Conservation (phyloP, 129 eudicot species). For the Lactuca saligna region DNA sequence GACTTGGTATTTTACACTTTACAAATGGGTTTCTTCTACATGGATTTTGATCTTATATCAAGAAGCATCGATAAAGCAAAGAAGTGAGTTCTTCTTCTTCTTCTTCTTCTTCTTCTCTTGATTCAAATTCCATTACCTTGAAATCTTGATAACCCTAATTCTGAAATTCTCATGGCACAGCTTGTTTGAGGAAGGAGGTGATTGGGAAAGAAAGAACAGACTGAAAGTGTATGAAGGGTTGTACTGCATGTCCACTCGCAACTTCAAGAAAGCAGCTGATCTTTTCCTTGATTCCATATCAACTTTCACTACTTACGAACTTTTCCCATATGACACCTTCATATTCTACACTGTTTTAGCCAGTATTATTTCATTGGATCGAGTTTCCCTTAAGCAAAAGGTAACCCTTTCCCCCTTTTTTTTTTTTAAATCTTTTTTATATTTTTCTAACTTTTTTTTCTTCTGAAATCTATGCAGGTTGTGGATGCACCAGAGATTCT, state of each 20-base stretch:
- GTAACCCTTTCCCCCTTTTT: slow-evolving; percentile 24
- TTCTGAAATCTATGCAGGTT: slow-evolving; percentile 35
- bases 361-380: slow-evolving; percentile 84
- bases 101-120: background rate
- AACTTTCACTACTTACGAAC: slow-evolving; percentile 92
- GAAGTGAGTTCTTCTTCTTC: slow-evolving; percentile 46
- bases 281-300: slow-evolving; percentile 92
- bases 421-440: background rate
- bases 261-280: slow-evolving; percentile 91
- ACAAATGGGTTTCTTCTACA: slow-evolving; percentile 84
- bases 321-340: slow-evolving; percentile 92
- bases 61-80: slow-evolving; percentile 95
- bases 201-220: slow-evolving; percentile 98
- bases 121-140: background rate
- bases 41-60: slow-evolving; percentile 93
- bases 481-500: slow-evolving; percentile 80
- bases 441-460: background rate
- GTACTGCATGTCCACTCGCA: slow-evolving; percentile 90
- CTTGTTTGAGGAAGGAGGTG: slow-evolving; percentile 97
- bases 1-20: slow-evolving; percentile 88
- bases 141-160: background rate
- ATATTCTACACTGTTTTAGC: slow-evolving; percentile 90
- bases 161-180: slow-evolving; percentile 34
- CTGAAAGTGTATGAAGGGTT: slow-evolving; percentile 95
- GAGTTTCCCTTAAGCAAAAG: slow-evolving; percentile 95